These are phyloP conservation scores for Wallacemonas sp. DNA, from an alignment of 208 protist species.

Conservation along the genomic window DNA sequence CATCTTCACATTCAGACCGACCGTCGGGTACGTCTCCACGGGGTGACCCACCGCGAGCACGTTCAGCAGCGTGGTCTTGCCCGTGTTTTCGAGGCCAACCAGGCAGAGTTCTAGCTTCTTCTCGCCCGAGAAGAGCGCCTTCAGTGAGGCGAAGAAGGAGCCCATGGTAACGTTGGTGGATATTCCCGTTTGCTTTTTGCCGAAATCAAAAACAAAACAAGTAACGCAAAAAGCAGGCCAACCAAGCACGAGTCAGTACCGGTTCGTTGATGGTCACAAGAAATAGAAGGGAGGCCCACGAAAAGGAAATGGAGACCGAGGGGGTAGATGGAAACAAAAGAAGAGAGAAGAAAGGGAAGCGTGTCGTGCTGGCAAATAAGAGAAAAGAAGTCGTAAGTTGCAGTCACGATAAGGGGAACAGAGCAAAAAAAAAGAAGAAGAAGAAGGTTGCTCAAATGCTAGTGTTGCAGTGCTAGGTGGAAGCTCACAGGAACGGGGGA, in stretches of 20 bases:
- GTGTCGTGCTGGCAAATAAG: too few relatives aligned
- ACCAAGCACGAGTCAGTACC: too few relatives aligned
- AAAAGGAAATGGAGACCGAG: too few relatives aligned
- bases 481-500: too few relatives aligned
- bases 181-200: too few relatives aligned
- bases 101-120: constrained; percentile 78
- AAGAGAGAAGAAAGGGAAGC: too few relatives aligned
- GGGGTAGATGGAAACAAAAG: too few relatives aligned
- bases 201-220: not conserved
- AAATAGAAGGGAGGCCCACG: too few relatives aligned
- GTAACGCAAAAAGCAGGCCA: too few relatives aligned
- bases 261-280: too few relatives aligned
- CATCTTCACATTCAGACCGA: constrained; percentile 83
- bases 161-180: constrained; percentile 39
- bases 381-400: too few relatives aligned
- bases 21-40: constrained; percentile 72
- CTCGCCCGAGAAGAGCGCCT: constrained; percentile 52
- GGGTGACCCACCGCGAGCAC: constrained; percentile 69
- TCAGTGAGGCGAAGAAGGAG: constrained; percentile 47
- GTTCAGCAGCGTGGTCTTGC: constrained; percentile 87
- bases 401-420: constrained; percentile 15
- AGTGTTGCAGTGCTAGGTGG: not conserved
- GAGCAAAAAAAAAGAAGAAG: constrained; percentile 24
- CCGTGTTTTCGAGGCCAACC: constrained; percentile 74
- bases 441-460: not conserved